Evolutionary conservation across 805 yeast species (phyloP).

Genomic region (Yarrowia phangngaensis): DNA sequence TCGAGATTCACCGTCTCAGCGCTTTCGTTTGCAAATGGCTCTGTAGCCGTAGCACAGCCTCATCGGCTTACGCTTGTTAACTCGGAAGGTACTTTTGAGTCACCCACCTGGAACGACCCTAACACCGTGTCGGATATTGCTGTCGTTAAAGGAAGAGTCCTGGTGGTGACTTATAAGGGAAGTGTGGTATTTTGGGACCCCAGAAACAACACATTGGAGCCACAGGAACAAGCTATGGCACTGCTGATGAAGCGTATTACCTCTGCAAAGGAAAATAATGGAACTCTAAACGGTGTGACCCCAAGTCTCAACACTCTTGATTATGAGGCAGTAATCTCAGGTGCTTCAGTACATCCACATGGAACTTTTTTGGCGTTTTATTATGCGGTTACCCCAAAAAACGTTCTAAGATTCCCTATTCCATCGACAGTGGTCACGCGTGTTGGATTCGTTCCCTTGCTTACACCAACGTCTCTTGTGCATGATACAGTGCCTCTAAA

Average conservation of each 20-base stretch:
- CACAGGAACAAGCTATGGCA: slow-evolving; percentile 18
- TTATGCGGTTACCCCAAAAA: slow-evolving; percentile 6
- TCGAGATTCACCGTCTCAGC: slow-evolving; percentile 11
- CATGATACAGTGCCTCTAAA: slow-evolving; percentile 16
- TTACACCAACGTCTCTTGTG: not conserved
- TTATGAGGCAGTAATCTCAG: slow-evolving; percentile 10
- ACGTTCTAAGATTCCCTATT: slow-evolving; percentile 22
- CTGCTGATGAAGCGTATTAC: slow-evolving; percentile 10
- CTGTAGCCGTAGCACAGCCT: slow-evolving; percentile 8
- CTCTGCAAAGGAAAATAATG: slow-evolving; percentile 11
- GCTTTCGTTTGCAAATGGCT: not conserved
- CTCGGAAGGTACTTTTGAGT: slow-evolving; percentile 10
- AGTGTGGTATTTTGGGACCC: slow-evolving; percentile 17
- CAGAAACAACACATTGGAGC: slow-evolving; percentile 4
- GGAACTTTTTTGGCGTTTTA: slow-evolving; percentile 2
- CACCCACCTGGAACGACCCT: slow-evolving; percentile 4
- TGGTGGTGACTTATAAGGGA: slow-evolving; percentile 9
- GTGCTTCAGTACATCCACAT: slow-evolving; percentile 7
- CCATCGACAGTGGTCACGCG: slow-evolving; percentile 20
- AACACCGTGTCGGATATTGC: slow-evolving; percentile 7
- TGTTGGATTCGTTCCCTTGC: slow-evolving; percentile 11
- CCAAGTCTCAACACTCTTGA: slow-evolving; percentile 22
- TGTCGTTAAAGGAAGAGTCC: not conserved
- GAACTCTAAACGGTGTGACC: slow-evolving; percentile 11
- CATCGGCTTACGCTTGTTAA: slow-evolving; percentile 4